phyloP scores from a whole-genome alignment of 805 yeast genomes.

The Starmerella roubikii region DNA sequence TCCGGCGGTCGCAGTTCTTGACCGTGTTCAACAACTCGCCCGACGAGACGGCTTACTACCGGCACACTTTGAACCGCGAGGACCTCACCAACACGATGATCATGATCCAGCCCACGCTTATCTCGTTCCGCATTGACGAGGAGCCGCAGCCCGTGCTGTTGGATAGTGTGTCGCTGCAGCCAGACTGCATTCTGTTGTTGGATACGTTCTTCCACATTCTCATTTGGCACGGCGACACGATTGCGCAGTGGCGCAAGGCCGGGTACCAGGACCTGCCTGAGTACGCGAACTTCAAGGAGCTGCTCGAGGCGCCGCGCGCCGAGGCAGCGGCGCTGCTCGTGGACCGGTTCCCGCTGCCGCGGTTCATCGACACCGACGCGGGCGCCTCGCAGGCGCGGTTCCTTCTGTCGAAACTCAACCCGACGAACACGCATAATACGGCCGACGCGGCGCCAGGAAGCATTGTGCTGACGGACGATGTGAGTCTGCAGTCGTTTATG shows the following conservation, averaged over 20 bases:
- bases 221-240: constrained; percentile 87
- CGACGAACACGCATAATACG: constrained; percentile 70
- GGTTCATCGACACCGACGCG: constrained; percentile 93
- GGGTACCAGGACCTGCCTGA: constrained; percentile 88
- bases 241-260: constrained; percentile 92
- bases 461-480: constrained; percentile 92
- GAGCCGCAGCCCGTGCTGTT: constrained; percentile 84
- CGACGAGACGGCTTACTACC: constrained; percentile 94
- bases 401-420: constrained; percentile 86
- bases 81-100: constrained; percentile 85
- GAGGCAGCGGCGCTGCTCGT: constrained; percentile 87
- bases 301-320: constrained; percentile 75
- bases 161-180: constrained; percentile 84
- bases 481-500: constrained; percentile 88
- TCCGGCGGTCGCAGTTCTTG: constrained; percentile 90
- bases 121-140: constrained; percentile 67
- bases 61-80: constrained; percentile 82
- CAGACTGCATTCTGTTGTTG: constrained; percentile 71
- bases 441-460: constrained; percentile 33
- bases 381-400: constrained; percentile 99
- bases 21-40: constrained; percentile 97
- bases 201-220: constrained; percentile 96
- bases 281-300: constrained; percentile 72
- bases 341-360: constrained; percentile 93
- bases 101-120: constrained; percentile 95